These are phyloP conservation scores for Casuarina glauca DNA, from an alignment of 306 rosid species.

Conservation along the genomic window DNA sequence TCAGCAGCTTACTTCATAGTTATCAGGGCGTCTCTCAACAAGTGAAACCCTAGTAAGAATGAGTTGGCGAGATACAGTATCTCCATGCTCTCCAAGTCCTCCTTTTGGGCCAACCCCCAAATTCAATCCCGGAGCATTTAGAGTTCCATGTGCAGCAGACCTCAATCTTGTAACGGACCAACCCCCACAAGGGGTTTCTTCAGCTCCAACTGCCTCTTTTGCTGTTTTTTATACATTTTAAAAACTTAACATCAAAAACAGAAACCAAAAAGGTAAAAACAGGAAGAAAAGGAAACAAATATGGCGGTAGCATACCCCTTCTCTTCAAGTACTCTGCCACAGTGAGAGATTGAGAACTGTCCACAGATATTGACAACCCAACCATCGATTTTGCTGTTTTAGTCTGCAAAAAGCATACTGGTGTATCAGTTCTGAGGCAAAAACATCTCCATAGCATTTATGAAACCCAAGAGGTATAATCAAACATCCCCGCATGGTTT, in stretches of 20 bases:
- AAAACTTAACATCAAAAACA: slow-evolving; percentile 19
- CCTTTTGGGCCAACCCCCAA: slow-evolving; percentile 97
- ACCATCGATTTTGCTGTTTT: slow-evolving; percentile 92
- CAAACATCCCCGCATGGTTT: slow-evolving; percentile 15
- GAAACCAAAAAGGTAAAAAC: background rate
- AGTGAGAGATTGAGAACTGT: slow-evolving; percentile 71
- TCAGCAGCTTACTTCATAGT: slow-evolving; percentile 93
- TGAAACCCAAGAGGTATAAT: background rate
- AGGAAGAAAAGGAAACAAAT: background rate
- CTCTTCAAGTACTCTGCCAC: slow-evolving; percentile 72
- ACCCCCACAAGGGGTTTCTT: slow-evolving; percentile 91
- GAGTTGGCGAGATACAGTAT: slow-evolving; percentile 94
- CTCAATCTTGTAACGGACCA: slow-evolving; percentile 98
- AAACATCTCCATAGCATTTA: background rate
- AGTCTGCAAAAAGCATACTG: slow-evolving; percentile 54
- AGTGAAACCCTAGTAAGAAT: slow-evolving; percentile 92
- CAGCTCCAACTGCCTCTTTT: slow-evolving; percentile 98
- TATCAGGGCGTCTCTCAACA: slow-evolving; percentile 98
- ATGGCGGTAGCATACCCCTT: slow-evolving; percentile 55
- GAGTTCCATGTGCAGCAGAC: slow-evolving; percentile 94
- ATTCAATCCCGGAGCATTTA: slow-evolving; percentile 88
- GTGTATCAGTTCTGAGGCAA: slow-evolving; percentile 21
- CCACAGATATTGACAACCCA: slow-evolving; percentile 80
- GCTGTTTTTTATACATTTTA: slow-evolving; percentile 49
- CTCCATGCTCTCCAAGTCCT: slow-evolving; percentile 99